Percentiles rank a stretch among this genome's conserved stretches.
phyloP scores from a whole-genome alignment of 257 asterid species.

The Solanum acaule region DNA sequence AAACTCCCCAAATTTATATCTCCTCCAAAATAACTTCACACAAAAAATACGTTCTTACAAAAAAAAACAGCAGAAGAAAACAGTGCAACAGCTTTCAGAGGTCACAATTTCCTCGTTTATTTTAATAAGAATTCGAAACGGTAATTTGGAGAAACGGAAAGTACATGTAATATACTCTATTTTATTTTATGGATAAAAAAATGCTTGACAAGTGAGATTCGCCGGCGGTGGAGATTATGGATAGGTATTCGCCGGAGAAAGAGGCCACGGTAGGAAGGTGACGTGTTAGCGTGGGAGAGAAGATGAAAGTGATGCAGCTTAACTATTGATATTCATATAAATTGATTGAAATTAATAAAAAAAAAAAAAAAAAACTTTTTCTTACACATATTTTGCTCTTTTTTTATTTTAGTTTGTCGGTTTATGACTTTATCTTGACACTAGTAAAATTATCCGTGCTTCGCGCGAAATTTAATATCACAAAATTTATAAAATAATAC shows the following conservation, averaged over 20 bases:
- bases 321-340: background rate
- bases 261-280: background rate
- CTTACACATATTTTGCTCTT: background rate
- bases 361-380: background rate
- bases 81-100: background rate
- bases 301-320: background rate
- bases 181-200: background rate
- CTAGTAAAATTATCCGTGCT: no score
- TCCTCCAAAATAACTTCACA: background rate
- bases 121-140: background rate
- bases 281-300: background rate
- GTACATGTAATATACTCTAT: background rate
- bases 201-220: background rate
- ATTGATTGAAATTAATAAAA: background rate
- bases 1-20: background rate
- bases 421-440: background rate
- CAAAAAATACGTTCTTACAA: background rate
- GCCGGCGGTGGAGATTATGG: background rate
- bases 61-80: background rate
- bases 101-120: background rate
- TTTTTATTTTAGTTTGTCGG: background rate
- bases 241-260: background rate
- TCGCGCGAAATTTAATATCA: no score
- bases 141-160: background rate
- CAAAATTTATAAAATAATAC: no score